Conservation (phyloP, 164 flowering plant genomes). For the Litsea cubeba region DNA sequence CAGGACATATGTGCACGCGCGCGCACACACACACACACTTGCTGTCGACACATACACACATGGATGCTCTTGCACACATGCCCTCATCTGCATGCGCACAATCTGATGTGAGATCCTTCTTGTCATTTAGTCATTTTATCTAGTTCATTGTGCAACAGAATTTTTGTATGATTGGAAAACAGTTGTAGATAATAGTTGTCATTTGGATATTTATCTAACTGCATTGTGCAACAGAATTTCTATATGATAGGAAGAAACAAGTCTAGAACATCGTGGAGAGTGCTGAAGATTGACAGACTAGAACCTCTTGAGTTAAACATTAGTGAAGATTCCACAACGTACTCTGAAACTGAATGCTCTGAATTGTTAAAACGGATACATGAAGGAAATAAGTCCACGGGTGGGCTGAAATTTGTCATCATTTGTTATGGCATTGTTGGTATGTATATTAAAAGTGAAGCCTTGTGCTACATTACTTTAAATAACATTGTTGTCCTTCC, state of each 20-base stretch:
- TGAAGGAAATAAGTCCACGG: conserved; percentile 82
- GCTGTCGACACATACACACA: no score
- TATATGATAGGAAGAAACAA: conserved; percentile 90
- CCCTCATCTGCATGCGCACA: not conserved
- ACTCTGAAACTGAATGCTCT: conserved; percentile 65
- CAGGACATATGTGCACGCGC: no score
- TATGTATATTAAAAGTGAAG: conserved; percentile 23
- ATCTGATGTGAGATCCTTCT: not conserved
- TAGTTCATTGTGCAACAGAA: conserved; percentile 40
- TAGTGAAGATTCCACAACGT: conserved; percentile 66
- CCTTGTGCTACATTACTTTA: not conserved
- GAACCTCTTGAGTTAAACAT: conserved; percentile 72
- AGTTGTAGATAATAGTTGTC: no score
- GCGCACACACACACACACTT: no score
- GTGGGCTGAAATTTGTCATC: conserved; percentile 85
- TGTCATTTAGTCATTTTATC: not conserved
- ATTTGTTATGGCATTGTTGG: conserved; percentile 92
- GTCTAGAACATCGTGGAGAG: conserved; percentile 60
- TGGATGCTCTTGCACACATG: no score
- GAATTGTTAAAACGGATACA: conserved; percentile 70
- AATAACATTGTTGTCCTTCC: not conserved
- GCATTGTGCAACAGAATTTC: conserved; percentile 51
- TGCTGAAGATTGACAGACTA: conserved; percentile 79
- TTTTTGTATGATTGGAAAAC: conserved; percentile 78
- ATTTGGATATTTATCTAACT: not conserved